Percentiles rank a stretch among this genome's conserved stretches.
Evolutionary conservation across 2,329 filamentous ascomycete genomes (phyloP).

Genomic region (Penicillium palitans): DNA sequence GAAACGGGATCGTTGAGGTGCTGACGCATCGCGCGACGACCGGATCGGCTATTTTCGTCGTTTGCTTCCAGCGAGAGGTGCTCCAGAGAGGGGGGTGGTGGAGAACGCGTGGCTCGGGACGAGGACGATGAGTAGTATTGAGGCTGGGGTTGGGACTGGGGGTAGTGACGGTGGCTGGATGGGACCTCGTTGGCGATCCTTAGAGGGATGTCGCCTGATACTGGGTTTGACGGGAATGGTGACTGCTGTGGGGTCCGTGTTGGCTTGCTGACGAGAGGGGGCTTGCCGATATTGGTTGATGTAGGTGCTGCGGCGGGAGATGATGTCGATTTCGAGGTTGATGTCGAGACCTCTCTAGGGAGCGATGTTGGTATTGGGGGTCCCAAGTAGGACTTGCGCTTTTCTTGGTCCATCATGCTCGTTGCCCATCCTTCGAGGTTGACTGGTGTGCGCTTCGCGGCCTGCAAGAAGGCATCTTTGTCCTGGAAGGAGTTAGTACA

Average conservation of each 20-base stretch:
- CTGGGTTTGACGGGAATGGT: constrained; percentile 20
- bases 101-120: constrained; percentile 31
- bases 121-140: constrained; percentile 26
- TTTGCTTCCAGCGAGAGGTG: constrained; percentile 47
- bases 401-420: constrained; percentile 89
- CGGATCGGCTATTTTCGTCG: constrained; percentile 28
- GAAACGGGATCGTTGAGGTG: constrained; percentile 38
- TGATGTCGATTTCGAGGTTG: constrained; percentile 52
- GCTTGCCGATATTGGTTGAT: constrained; percentile 40
- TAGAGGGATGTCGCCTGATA: constrained; percentile 68
- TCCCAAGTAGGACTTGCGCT: constrained; percentile 89
- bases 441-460: constrained; percentile 93
- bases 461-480: constrained; percentile 89
- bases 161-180: constrained; percentile 15
- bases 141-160: constrained; percentile 24
- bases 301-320: constrained; percentile 14
- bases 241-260: constrained; percentile 20
- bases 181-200: constrained; percentile 40
- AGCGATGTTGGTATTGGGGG: constrained; percentile 78
- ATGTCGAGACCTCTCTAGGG: constrained; percentile 46
- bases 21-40: constrained; percentile 31
- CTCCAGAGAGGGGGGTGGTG: constrained; percentile 44
- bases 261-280: constrained; percentile 35
- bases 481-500: constrained; percentile 58
- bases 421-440: constrained; percentile 92